Evolutionary conservation across 176 grass and related monocot species (phyloP), one percentile per base, ranked within the genome.

Genomic region (Zoysia pacifica): DNA sequence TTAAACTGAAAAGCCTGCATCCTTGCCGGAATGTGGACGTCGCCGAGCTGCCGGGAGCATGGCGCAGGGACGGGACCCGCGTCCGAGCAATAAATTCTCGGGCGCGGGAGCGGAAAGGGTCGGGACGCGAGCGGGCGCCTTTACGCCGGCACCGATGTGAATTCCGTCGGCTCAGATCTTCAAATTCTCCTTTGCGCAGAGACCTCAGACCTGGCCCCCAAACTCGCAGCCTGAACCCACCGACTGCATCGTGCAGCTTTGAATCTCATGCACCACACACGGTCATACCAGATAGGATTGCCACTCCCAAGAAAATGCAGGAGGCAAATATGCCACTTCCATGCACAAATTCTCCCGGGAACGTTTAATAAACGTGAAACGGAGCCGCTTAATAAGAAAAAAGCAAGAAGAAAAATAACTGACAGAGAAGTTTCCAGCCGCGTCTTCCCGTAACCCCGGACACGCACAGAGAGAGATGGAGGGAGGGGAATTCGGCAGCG

Each of bases 31-130:
- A 7, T 74, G 18, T 9, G 56, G 28, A 6, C 71, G n/a, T 63
- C 4, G 77, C 62, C 62, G 62, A 41, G 62, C 62, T 80, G 76
- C 44, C 50, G 56, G 66, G 39, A 35, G 54, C 77, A 11, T 50
- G 59, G 9, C 3, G 16, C 55, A 56, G n/a, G 38, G 65, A 69
- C 11, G 45, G 19, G 74, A 39, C 74, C 74, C 66, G 74, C 68
- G 74, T 3, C 46, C 5, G 82, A 70, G 82, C 82, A 89, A 89
- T 89, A 89, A 89, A 81, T 89, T 84, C 77, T 85, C 65, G 82
- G 82, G 72, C 42, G 66, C 87, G 82, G 82, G 87, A 89, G 87
- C 66, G 49, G 72, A 89, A 77, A 89, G 82, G 72, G 78, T 72
- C 77, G 72, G 87, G 82, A 85, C 69, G 20, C 59, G 59, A 73